Conservation (phyloP, 352 stramenopile genomes). For the Phytophthora hybrid region DNA sequence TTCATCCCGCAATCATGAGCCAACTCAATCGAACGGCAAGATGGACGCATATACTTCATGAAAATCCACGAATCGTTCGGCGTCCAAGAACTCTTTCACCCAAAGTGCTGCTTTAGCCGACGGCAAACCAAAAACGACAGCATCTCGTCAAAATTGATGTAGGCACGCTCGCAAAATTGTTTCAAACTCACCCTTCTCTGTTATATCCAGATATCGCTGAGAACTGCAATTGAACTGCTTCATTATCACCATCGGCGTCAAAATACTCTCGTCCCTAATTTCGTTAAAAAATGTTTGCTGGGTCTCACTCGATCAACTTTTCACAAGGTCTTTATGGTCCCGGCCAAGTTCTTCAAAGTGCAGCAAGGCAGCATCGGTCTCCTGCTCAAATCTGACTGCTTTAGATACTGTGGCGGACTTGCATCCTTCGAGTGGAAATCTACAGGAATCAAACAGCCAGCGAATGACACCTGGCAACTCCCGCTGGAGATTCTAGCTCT, state of each 20-base stretch:
- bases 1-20: neutral
- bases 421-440: neutral
- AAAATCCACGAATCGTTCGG: neutral
- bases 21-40: neutral
- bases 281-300: neutral
- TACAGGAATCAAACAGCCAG: neutral
- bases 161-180: neutral
- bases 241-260: neutral
- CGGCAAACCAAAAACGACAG: conserved; percentile 1
- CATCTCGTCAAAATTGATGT: neutral
- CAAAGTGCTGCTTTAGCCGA: neutral
- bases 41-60: neutral
- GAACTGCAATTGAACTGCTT: neutral
- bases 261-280: neutral
- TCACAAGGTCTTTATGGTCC: neutral
- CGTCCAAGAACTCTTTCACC: neutral
- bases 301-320: neutral
- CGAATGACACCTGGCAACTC: neutral
- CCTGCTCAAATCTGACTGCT: neutral
- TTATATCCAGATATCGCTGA: neutral
- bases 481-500: neutral
- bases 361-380: neutral
- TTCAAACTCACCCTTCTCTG: neutral
- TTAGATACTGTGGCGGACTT: neutral
- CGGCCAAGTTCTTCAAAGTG: neutral